Evolutionary conservation across 2,329 filamentous ascomycete species (phyloP).

Genomic region (Exophiala sp.): DNA sequence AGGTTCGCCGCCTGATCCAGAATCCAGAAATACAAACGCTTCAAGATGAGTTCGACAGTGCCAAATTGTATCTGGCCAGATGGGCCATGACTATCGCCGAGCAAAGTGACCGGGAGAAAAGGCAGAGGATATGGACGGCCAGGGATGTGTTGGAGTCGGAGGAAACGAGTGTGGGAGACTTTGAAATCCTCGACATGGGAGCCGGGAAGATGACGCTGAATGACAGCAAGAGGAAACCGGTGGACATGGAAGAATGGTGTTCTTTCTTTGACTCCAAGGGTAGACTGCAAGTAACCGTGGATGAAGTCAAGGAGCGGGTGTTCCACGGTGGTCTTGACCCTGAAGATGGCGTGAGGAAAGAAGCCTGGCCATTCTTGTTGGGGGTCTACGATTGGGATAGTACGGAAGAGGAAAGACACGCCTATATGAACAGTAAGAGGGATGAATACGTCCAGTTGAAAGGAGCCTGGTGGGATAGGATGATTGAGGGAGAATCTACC

Average conservation of each 20-base stretch:
- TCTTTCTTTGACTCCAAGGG: slow-evolving; percentile 76
- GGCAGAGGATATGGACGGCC: slow-evolving; percentile 85
- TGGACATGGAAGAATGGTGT: slow-evolving; percentile 85
- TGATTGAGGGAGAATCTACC: slow-evolving; percentile 74
- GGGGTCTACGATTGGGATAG: slow-evolving; percentile 93
- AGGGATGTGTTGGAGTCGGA: slow-evolving; percentile 89
- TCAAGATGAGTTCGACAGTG: slow-evolving; percentile 96
- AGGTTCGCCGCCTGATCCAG: slow-evolving; percentile 73
- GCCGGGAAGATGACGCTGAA: slow-evolving; percentile 65
- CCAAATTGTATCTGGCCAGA: slow-evolving; percentile 83
- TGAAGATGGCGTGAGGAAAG: slow-evolving; percentile 87
- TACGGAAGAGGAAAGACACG: slow-evolving; percentile 74
- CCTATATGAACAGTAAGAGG: slow-evolving; percentile 72
- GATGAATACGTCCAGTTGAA: slow-evolving; percentile 95
- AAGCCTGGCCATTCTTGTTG: slow-evolving; percentile 91
- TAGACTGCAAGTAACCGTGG: slow-evolving; percentile 68
- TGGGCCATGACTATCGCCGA: slow-evolving; percentile 99
- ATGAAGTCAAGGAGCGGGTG: slow-evolving; percentile 94
- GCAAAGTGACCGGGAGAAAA: slow-evolving; percentile 82
- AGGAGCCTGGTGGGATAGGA: slow-evolving; percentile 90
- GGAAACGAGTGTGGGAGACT: slow-evolving; percentile 89
- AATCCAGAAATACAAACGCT: slow-evolving; percentile 93
- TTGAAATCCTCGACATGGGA: slow-evolving; percentile 82
- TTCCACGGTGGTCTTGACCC: slow-evolving; percentile 89
- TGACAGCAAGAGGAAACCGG: slow-evolving; percentile 63